Evolutionary conservation across 345 rosid species (phyloP).

Genomic region (Linum trigynum): DNA sequence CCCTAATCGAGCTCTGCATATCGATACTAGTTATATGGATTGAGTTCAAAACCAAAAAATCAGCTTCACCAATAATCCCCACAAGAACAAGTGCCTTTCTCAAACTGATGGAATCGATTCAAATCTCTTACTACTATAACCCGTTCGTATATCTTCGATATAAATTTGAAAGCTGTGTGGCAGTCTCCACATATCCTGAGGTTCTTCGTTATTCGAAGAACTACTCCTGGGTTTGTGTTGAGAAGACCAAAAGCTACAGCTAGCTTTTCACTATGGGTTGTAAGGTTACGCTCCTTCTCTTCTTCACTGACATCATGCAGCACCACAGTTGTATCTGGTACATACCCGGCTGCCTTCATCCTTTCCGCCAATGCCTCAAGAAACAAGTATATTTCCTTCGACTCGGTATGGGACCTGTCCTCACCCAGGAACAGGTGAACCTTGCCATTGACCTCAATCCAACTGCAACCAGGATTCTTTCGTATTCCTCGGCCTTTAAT

Average conservation of each 20-base stretch:
- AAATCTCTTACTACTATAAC: slow-evolving; percentile 26
- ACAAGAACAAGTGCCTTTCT: slow-evolving; percentile 30
- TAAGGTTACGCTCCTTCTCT: slow-evolving; percentile 21
- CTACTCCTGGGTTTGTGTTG: slow-evolving; percentile 19
- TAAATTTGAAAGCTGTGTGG: slow-evolving; percentile 25
- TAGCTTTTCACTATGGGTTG: slow-evolving; percentile 24
- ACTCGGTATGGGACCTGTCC: slow-evolving; percentile 21
- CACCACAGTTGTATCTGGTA: slow-evolving; percentile 25
- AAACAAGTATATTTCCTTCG: slow-evolving; percentile 15
- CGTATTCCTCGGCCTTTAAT: slow-evolving; percentile 24
- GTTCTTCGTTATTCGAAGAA: slow-evolving; percentile 28
- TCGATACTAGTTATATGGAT: not conserved
- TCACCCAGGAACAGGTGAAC: slow-evolving; percentile 31
- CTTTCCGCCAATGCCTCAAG: slow-evolving; percentile 10
- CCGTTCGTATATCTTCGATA: slow-evolving; percentile 23
- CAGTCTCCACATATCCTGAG: slow-evolving; percentile 34
- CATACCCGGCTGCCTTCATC: slow-evolving; percentile 24
- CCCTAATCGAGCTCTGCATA: too few relatives aligned
- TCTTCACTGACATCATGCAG: slow-evolving; percentile 32
- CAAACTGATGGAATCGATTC: slow-evolving; percentile 35
- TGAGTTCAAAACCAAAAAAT: not conserved
- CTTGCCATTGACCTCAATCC: slow-evolving; percentile 29
- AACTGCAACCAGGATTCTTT: slow-evolving; percentile 36
- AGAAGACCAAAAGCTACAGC: slow-evolving; percentile 27
- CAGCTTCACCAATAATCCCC: slow-evolving; percentile 13